Evolutionary conservation across 345 rosid genomes (phyloP).

Genomic region (Camelina laxa): DNA sequence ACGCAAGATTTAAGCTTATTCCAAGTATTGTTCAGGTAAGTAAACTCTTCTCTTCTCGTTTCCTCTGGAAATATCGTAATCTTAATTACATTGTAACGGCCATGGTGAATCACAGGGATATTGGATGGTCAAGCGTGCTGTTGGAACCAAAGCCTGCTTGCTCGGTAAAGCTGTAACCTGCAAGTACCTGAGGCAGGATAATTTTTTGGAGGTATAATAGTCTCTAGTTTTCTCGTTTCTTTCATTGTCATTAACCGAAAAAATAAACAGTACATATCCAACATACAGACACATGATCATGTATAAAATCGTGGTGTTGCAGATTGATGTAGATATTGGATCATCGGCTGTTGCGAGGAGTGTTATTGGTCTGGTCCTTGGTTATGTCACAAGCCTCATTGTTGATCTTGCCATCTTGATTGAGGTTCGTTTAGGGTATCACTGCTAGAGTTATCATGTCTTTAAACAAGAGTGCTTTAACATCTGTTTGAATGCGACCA

Average conservation of each 20-base stretch:
- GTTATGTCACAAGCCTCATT: constrained; percentile 92
- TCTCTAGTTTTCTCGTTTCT: background rate
- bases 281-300: background rate
- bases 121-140: constrained; percentile 99
- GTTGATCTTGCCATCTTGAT: constrained; percentile 93
- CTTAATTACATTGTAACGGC: constrained; percentile 8
- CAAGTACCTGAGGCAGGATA: constrained; percentile 88
- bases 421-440: constrained; percentile 62
- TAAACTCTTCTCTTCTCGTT: constrained; percentile 26
- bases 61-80: constrained; percentile 4
- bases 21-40: constrained; percentile 92
- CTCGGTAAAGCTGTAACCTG: constrained; percentile 98
- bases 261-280: background rate
- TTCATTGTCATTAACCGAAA: background rate
- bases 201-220: constrained; percentile 76
- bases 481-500: background rate
- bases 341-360: constrained; percentile 99
- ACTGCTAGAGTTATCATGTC: constrained; percentile 10
- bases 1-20: constrained; percentile 87
- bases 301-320: constrained; percentile 38
- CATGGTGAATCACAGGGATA: constrained; percentile 67
- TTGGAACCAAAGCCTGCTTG: constrained; percentile 96
- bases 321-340: constrained; percentile 98
- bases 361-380: constrained; percentile 91
- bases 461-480: background rate